Base-by-base conservation (phyloP, 2,329 filamentous ascomycete genomes). In the Ascochyta fabae region DNA sequence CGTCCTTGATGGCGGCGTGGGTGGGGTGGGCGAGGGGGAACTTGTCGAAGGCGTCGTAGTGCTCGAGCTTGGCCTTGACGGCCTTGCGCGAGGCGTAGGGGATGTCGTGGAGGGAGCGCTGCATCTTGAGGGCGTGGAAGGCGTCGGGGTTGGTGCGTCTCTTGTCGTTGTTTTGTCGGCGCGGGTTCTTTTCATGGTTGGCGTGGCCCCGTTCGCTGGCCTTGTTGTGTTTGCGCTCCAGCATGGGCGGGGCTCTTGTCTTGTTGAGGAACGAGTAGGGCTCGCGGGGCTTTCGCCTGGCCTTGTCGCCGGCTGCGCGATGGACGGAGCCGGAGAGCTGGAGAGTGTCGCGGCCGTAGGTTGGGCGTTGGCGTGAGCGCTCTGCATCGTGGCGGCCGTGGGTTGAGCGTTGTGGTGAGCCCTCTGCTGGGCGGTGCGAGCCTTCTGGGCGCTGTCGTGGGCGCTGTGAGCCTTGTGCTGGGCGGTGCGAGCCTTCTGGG, bases 121-220 rank as follows among this genome's bases (percentile, higher is more conserved):
- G 94, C 94, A 98, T 98, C 79, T 96, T 96, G 75, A 98, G 81
- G 4, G 94, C 93, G 73, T 96, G 93, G 76, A 85, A 89, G 7
- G 84, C 77, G 44, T 82, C 80, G 22, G 80, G 79, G 35, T 55
- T 78, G 75, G 59, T 56, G 43, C 64, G 60, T 48, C 65, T 56
- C 53, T 65, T 71, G 38, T 62, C 64, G 31, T 63, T 57, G 42
- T 66, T 59, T n/a, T 62, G 58, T 8, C 51, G 66, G 6, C 31
- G 50, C 10, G 47, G 51, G 55, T 57, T 41, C 38, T 6, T 47
- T 19, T 41, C 27, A 52, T 52, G 38, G 55, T 42, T 47, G 40
- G 48, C 34, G 48, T 48, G 26, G 39, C 61, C 45, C 23, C 58
- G 39, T 13, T 47, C 49, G n/a, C 23, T 33, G 38, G 51, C 46